phyloP scores from a whole-genome alignment of 2,329 filamentous ascomycete genomes.

The Diaporthe ilicicola region DNA sequence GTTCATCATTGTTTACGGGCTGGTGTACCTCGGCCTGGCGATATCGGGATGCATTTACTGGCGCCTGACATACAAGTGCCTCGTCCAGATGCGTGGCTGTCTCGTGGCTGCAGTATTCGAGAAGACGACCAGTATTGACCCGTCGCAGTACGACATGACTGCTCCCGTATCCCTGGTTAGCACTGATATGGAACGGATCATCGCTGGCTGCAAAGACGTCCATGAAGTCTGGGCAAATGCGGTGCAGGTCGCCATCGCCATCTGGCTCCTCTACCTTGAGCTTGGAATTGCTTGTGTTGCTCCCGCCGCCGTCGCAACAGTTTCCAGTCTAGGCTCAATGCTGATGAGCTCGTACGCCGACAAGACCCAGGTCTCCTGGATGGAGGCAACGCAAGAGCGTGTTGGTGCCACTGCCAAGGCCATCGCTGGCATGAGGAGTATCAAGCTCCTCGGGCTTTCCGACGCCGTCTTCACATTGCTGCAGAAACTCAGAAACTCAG shows the following conservation, averaged over 20 bases:
- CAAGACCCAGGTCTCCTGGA: conserved; percentile 44
- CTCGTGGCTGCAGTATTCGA: conserved; percentile 45
- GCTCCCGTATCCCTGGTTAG: conserved; percentile 50
- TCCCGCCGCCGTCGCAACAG: conserved; percentile 41
- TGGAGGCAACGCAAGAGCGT: conserved; percentile 42
- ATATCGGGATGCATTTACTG: conserved; percentile 43
- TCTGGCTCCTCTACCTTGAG: conserved; percentile 44
- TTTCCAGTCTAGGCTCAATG: conserved; percentile 36
- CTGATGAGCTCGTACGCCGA: conserved; percentile 34
- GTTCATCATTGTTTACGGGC: conserved; percentile 42
- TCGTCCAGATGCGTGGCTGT: conserved; percentile 37
- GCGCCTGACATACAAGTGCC: conserved; percentile 42
- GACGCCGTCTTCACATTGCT: conserved; percentile 38
- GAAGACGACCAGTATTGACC: conserved; percentile 41
- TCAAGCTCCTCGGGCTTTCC: conserved; percentile 43
- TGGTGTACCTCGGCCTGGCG: conserved; percentile 46
- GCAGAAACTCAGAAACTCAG: conserved; percentile 37
- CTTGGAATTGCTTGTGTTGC: conserved; percentile 44
- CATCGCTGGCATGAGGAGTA: conserved; percentile 41
- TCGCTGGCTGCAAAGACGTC: conserved; percentile 39
- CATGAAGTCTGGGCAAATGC: conserved; percentile 48
- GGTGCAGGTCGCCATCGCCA: conserved; percentile 43
- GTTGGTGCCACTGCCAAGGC: conserved; percentile 39
- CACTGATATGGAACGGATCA: conserved; percentile 46
- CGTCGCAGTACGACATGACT: conserved; percentile 38